phyloP scores from a whole-genome alignment of 2,329 filamentous ascomycete genomes.

The Xylogone sp. region DNA sequence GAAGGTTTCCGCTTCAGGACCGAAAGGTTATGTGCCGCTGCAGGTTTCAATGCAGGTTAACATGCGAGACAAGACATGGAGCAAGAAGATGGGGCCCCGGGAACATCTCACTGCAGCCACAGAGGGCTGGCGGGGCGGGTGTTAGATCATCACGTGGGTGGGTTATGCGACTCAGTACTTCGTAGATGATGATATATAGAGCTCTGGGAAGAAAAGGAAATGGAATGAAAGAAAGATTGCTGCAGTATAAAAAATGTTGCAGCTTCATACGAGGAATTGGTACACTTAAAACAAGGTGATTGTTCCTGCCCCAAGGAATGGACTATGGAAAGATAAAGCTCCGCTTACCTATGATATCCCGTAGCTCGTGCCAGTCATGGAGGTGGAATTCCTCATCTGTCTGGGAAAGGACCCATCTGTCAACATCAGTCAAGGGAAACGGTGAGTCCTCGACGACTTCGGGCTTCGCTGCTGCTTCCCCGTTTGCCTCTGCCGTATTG shows the following conservation, averaged over 20 bases:
- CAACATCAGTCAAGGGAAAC: conserved; percentile 57
- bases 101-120: not conserved
- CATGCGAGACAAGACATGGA: not conserved
- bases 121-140: no score
- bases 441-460: conserved; percentile 29
- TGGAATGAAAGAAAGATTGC: no score
- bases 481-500: not conserved
- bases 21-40: conserved; percentile 60
- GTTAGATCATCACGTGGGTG: no score
- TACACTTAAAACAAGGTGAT: no score
- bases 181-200: no score
- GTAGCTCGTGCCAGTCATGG: conserved; percentile 72
- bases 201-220: no score
- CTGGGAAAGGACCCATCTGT: conserved; percentile 54
- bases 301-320: no score
- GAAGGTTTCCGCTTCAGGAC: conserved; percentile 76
- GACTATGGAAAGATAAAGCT: not conserved
- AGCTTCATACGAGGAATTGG: no score
- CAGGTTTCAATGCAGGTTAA: not conserved
- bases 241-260: no score
- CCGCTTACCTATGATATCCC: conserved; percentile 59
- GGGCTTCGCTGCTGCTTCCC: not conserved
- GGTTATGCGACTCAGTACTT: no score
- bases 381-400: conserved; percentile 68
- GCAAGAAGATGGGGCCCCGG: not conserved